A percentile compares a stretch with the other conserved stretches of the same genome.
phyloP scores from a whole-genome alignment of 179 eudicot species.

The Nepenthes alata region DNA sequence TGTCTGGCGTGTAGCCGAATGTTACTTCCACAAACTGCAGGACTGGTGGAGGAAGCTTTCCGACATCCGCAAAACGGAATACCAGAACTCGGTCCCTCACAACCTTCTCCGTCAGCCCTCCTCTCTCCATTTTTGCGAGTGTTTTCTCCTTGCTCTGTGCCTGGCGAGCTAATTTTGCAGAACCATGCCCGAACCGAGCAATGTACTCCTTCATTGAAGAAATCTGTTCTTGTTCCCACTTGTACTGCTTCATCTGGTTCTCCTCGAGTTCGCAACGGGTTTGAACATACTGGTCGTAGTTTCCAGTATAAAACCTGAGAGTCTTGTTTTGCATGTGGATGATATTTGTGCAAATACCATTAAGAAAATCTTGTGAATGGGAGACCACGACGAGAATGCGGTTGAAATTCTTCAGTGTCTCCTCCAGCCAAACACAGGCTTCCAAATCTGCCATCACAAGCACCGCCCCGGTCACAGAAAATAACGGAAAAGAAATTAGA shows the following conservation, averaged over 20 bases:
- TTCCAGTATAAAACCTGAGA: slow-evolving; percentile 66
- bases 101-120: slow-evolving; percentile 89
- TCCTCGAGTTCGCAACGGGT: slow-evolving; percentile 89
- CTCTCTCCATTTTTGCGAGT: slow-evolving; percentile 93
- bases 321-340: slow-evolving; percentile 93
- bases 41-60: slow-evolving; percentile 96
- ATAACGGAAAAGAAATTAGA: not conserved
- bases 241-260: slow-evolving; percentile 97
- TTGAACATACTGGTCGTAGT: slow-evolving; percentile 79
- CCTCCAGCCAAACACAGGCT: slow-evolving; percentile 98
- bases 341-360: slow-evolving; percentile 91
- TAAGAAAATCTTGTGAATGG: slow-evolving; percentile 90
- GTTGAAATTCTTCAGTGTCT: slow-evolving; percentile 69
- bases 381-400: slow-evolving; percentile 89
- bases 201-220: slow-evolving; percentile 89
- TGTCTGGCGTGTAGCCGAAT: slow-evolving; percentile 84
- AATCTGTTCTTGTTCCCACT: slow-evolving; percentile 98
- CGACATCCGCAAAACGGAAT: slow-evolving; percentile 77
- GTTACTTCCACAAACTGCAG: slow-evolving; percentile 82
- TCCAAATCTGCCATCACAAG: slow-evolving; percentile 51
- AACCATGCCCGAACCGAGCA: slow-evolving; percentile 95
- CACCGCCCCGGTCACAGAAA: not conserved
- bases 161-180: slow-evolving; percentile 93
- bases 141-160: slow-evolving; percentile 98
- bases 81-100: slow-evolving; percentile 47